Conservation (phyloP, 139 green algal genomes). For the Eudorina sp. region DNA sequence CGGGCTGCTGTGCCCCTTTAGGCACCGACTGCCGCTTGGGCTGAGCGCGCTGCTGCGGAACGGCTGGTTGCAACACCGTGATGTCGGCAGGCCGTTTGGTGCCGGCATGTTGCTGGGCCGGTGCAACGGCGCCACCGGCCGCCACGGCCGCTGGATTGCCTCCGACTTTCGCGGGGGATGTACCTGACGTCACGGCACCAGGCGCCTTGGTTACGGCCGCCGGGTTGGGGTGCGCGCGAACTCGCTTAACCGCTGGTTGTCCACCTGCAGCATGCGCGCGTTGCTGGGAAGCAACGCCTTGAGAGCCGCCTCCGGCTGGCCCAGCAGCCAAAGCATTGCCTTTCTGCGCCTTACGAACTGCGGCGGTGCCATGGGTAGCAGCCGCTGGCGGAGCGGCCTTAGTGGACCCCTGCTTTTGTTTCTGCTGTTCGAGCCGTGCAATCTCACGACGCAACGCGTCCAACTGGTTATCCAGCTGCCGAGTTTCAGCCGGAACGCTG, state of each 20-base stretch:
- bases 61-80: not conserved
- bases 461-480: not conserved
- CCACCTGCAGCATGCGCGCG: too few species aligned
- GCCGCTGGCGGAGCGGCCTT: not conserved
- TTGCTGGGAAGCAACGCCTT: too few species aligned
- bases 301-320: too few species aligned
- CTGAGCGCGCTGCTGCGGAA: not conserved
- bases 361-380: not conserved
- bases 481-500: not conserved
- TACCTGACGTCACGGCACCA: too few species aligned
- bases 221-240: too few species aligned
- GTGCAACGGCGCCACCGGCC: too few species aligned
- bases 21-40: not conserved
- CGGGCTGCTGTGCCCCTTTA: not conserved
- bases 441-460: slow-evolving; percentile 22
- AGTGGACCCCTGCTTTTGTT: not conserved
- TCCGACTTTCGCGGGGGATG: too few species aligned
- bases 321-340: too few species aligned
- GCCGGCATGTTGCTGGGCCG: not conserved
- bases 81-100: not conserved
- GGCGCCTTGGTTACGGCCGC: too few species aligned
- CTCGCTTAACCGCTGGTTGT: too few species aligned
- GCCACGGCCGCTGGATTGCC: too few species aligned
- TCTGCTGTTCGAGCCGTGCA: slow-evolving; percentile 15
- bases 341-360: not conserved